Conservation (phyloP, 2,329 filamentous ascomycete species). For the Leptodontidium sp. region DNA sequence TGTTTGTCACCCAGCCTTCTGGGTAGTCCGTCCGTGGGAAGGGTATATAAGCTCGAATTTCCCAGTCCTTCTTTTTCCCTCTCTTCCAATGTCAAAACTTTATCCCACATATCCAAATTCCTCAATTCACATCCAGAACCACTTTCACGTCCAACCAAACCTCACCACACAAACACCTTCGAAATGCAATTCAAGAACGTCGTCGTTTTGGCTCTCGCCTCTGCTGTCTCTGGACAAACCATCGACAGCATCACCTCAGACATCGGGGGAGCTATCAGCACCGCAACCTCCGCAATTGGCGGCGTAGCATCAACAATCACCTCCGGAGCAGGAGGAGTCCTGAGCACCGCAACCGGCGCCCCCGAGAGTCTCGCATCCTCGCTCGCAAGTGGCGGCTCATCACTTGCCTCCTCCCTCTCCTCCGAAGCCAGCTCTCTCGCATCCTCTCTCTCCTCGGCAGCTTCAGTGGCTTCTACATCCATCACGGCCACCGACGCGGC, state of each 20-base stretch:
- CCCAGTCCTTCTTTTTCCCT: not conserved
- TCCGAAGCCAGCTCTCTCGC: slow-evolving; percentile 24
- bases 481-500: slow-evolving; percentile 22
- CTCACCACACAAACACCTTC: slow-evolving; percentile 21
- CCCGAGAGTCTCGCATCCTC: slow-evolving; percentile 15
- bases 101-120: not conserved
- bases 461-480: slow-evolving; percentile 18
- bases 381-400: slow-evolving; percentile 20
- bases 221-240: slow-evolving; percentile 35
- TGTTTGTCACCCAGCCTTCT: not conserved
- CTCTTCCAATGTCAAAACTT: not conserved
- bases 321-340: slow-evolving; percentile 10
- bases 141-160: slow-evolving; percentile 5
- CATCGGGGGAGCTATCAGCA: slow-evolving; percentile 19
- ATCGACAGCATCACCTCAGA: slow-evolving; percentile 24
- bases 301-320: slow-evolving; percentile 27
- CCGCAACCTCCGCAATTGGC: slow-evolving; percentile 25
- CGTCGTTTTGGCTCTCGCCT: slow-evolving; percentile 41
- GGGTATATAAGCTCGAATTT: slow-evolving; percentile 2
- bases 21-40: slow-evolving; percentile 7
- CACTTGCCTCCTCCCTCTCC: slow-evolving; percentile 23
- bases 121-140: not conserved
- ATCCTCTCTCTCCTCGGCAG: slow-evolving; percentile 23
- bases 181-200: slow-evolving; percentile 46
- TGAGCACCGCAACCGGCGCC: not conserved